Conservation (phyloP, 2,329 filamentous ascomycete species). For the Aureobasidium pullulans region DNA sequence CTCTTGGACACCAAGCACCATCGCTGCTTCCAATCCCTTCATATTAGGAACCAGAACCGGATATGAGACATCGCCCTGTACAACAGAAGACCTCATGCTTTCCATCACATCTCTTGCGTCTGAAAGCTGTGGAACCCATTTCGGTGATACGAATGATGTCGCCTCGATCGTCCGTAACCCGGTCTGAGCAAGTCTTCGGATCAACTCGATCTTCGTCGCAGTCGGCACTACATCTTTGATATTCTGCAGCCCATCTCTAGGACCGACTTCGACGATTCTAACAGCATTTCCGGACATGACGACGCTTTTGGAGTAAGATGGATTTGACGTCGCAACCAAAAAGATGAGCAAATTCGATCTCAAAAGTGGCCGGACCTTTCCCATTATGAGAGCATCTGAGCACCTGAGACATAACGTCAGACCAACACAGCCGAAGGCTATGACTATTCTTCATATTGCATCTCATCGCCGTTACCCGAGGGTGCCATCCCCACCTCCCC, state of each 20-base stretch:
- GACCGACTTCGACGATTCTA: constrained; percentile 72
- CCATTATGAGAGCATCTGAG: background rate
- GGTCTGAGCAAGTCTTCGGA: constrained; percentile 59
- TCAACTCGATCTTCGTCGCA: constrained; percentile 67
- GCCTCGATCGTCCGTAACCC: constrained; percentile 70
- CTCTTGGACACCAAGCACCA: constrained; percentile 48
- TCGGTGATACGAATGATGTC: constrained; percentile 74
- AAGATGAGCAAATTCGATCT: too few species aligned
- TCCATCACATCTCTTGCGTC: constrained; percentile 17
- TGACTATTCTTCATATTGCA: too few species aligned
- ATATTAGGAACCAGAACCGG: constrained; percentile 74
- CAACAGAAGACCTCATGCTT: background rate
- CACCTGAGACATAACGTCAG: constrained; percentile 1
- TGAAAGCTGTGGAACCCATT: constrained; percentile 74
- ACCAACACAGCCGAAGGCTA: background rate
- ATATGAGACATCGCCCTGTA: constrained; percentile 53
- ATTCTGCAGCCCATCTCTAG: constrained; percentile 78
- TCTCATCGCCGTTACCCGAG: background rate
- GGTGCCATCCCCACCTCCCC: background rate
- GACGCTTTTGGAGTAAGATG: background rate
- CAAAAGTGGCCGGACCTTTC: background rate
- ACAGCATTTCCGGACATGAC: constrained; percentile 24
- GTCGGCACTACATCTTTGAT: constrained; percentile 66
- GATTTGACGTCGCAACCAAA: too few species aligned
- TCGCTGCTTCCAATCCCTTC: constrained; percentile 63